Evolutionary conservation across 2,329 filamentous ascomycete genomes (phyloP).

Genomic region (Aspergillus glaucus): DNA sequence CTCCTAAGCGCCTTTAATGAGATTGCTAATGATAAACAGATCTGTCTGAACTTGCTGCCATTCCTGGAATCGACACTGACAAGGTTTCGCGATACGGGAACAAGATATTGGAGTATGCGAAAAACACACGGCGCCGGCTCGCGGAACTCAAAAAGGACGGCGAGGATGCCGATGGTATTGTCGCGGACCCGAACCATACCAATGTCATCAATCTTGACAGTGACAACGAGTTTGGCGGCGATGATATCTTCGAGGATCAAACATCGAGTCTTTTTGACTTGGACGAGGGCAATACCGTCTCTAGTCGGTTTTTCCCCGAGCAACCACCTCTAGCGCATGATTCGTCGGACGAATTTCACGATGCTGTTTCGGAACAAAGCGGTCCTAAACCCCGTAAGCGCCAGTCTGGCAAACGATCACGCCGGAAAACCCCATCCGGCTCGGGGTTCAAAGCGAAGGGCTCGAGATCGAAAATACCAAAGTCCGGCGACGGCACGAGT

Average conservation of each 20-base stretch:
- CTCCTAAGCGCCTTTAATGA: neutral
- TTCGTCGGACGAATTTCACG: conserved; percentile 17
- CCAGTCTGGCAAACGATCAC: conserved; percentile 18
- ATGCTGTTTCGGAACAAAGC: conserved; percentile 9
- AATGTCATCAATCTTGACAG: conserved; percentile 39
- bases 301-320: conserved; percentile 30
- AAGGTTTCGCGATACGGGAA: conserved; percentile 41
- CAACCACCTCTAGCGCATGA: conserved; percentile 16
- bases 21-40: conserved; percentile 23
- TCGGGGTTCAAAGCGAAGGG: conserved; percentile 19
- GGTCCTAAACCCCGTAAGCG: conserved; percentile 20
- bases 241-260: conserved; percentile 25
- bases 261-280: conserved; percentile 15
- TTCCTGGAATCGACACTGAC: conserved; percentile 39
- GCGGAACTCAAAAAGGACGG: conserved; percentile 40
- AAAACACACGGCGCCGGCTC: conserved; percentile 35
- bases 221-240: conserved; percentile 34
- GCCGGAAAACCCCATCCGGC: conserved; percentile 19
- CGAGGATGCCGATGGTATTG: conserved; percentile 43
- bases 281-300: conserved; percentile 18
- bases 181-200: conserved; percentile 40
- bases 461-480: conserved; percentile 16
- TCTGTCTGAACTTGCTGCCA: conserved; percentile 31
- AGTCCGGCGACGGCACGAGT: conserved; percentile 14
- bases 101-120: conserved; percentile 38